Evolutionary conservation across 495 filamentous ascomycete genomes (phyloP).

Genomic region (Evernia prunastri): DNA sequence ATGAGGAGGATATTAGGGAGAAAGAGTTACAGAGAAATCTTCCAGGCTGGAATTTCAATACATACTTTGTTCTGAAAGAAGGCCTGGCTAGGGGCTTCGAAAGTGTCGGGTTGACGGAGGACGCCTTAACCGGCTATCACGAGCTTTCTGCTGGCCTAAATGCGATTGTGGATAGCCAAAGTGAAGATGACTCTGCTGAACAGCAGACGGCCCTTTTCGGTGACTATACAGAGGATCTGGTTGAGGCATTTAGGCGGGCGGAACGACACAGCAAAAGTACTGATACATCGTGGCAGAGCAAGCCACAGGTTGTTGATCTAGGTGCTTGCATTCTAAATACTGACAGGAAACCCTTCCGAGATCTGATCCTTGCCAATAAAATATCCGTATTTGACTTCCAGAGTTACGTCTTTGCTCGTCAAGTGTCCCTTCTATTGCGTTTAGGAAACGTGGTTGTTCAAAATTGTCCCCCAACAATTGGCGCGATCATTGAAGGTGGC

Average conservation of each 20-base stretch:
- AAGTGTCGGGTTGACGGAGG: slow-evolving; percentile 91
- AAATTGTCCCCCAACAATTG: background rate
- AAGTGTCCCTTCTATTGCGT: slow-evolving; percentile 75
- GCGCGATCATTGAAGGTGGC: background rate
- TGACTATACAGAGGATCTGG: slow-evolving; percentile 63
- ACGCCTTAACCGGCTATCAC: slow-evolving; percentile 88
- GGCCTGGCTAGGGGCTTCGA: slow-evolving; percentile 90
- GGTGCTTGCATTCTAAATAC: slow-evolving; percentile 58
- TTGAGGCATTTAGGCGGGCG: slow-evolving; percentile 48
- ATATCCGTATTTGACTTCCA: slow-evolving; percentile 97
- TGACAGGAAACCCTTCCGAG: slow-evolving; percentile 75
- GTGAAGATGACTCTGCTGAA: slow-evolving; percentile 43
- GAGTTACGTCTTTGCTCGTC: slow-evolving; percentile 87
- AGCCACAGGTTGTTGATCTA: slow-evolving; percentile 31
- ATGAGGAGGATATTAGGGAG: slow-evolving; percentile 95
- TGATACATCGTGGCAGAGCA: slow-evolving; percentile 13
- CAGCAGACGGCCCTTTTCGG: slow-evolving; percentile 62
- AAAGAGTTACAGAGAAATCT: slow-evolving; percentile 81
- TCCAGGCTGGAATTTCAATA: slow-evolving; percentile 98
- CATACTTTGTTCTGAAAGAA: slow-evolving; percentile 96
- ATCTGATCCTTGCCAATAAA: slow-evolving; percentile 88
- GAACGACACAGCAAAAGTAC: slow-evolving; percentile 4
- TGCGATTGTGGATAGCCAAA: slow-evolving; percentile 69
- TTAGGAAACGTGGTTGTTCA: slow-evolving; percentile 59
- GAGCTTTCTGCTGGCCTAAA: slow-evolving; percentile 83